Percentiles rank a stretch among this genome's conserved stretches.
Conservation (phyloP, 2,329 filamentous ascomycete genomes). For the Fusarium nisikadoi region DNA sequence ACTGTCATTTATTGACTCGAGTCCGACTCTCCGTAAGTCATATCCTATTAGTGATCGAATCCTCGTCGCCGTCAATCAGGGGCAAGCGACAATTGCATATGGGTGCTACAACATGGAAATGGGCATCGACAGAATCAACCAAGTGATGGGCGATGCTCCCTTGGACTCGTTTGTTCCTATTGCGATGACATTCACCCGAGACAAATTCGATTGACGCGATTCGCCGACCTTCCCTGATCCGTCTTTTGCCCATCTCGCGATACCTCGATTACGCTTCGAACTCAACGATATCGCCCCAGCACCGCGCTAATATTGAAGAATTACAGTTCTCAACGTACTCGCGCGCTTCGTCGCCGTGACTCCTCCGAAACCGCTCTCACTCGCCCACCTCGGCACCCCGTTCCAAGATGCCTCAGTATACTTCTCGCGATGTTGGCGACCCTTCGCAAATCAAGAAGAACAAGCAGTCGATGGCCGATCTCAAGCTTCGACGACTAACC, state of each 20-base stretch:
- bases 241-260: constrained; percentile 9
- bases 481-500: constrained; percentile 94
- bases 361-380: constrained; percentile 21
- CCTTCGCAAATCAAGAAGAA: constrained; percentile 83
- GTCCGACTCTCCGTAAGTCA: constrained; percentile 41
- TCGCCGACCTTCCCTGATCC: constrained; percentile 2
- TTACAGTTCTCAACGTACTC: constrained; percentile 33
- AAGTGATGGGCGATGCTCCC: constrained; percentile 17
- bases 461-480: constrained; percentile 99
- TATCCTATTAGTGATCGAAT: constrained; percentile 12
- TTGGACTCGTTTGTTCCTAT: constrained; percentile 21
- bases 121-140: constrained; percentile 13
- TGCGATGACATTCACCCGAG: constrained; percentile 16
- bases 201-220: constrained; percentile 20
- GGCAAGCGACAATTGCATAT: constrained; percentile 2
- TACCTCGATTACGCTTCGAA: constrained; percentile 7
- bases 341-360: constrained; percentile 26
- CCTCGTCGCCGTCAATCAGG: constrained; percentile 7
- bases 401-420: constrained; percentile 71
- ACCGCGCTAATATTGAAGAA: constrained; percentile 30
- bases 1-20: constrained; percentile 38
- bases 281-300: not conserved
- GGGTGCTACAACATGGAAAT: constrained; percentile 16
- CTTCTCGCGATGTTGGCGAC: constrained; percentile 73
- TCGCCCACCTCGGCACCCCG: constrained; percentile 34